A percentile compares a stretch with the other conserved stretches of the same genome.
Conservation (phyloP, 2,329 filamentous ascomycete species). For the Colletotrichum chrysophilum region DNA sequence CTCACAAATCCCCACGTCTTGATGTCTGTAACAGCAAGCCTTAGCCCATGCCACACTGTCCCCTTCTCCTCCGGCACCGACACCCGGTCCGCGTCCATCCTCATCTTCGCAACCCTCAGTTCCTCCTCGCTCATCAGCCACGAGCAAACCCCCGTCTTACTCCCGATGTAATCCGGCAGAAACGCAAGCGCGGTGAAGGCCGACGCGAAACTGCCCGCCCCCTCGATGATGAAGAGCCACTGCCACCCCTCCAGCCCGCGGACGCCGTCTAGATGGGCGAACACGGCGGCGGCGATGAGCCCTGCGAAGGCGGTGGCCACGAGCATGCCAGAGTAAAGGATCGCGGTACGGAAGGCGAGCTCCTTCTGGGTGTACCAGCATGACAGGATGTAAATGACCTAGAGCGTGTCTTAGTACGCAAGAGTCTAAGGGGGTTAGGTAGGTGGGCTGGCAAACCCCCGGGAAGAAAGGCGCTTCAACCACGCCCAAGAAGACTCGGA, state of each 20-base stretch:
- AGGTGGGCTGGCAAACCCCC: not conserved
- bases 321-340: constrained; percentile 21
- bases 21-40: constrained; percentile 25
- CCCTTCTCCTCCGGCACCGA: constrained; percentile 21
- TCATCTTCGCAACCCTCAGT: constrained; percentile 22
- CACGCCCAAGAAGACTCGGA: constrained; percentile 5
- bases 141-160: constrained; percentile 16
- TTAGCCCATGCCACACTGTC: constrained; percentile 24
- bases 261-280: constrained; percentile 48
- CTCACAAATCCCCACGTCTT: constrained; percentile 30
- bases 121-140: constrained; percentile 17
- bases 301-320: constrained; percentile 43
- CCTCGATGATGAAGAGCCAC: constrained; percentile 74
- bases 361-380: constrained; percentile 22
- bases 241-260: constrained; percentile 66
- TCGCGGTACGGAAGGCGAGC: constrained; percentile 12
- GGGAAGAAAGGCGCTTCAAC: constrained; percentile 21
- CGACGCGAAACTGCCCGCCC: constrained; percentile 40
- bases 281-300: constrained; percentile 48
- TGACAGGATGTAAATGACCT: constrained; percentile 23
- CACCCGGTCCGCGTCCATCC: constrained; percentile 25
- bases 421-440: not conserved
- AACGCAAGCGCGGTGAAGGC: constrained; percentile 25
- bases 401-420: constrained; percentile 31
- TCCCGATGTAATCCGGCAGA: constrained; percentile 26